Evolutionary conservation across 176 grass and related monocot genomes (phyloP), one percentile per base, ranked within the genome.

Genomic region (Musa schizocarpa): DNA sequence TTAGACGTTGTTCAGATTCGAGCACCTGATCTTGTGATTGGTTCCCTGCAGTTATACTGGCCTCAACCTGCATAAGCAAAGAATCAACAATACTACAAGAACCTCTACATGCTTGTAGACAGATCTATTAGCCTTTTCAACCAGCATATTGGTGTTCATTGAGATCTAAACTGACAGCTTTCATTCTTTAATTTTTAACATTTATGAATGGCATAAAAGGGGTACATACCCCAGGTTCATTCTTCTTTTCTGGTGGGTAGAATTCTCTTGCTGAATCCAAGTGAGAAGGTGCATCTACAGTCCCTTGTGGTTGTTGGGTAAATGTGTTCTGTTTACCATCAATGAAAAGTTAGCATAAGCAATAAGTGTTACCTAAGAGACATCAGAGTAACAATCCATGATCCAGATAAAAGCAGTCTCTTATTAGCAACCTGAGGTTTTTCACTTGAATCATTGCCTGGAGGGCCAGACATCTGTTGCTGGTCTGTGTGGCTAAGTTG

Each of bases 191-290:
- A 20, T 61, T 48, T 50, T 3, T 48, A 19, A 51, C 1, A 50
- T 49, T 11, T 11, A n/a, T 51, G 51, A 50, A n/a, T 52, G 48
- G 25, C 29, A 19, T 17, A 27, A 2, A 65, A 65, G 64, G 10
- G 8, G 11, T 8, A 68, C 65, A 83, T 82, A 99, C 95, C 91
- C 89, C 88, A 14, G 61, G 52, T 79, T 86, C 86, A 59, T 17
- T 65, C 54, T 78, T 91, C 63, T 88, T 76, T 72, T 89, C 90
- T 79, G 79, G 66, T 69, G 73, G 77, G 62, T 92, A 83, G 83
- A 80, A 76, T 26, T 79, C 78, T 51, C 50, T 51, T 11, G 74
- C 53, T 81, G 70, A 80, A 84, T 11, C 83, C 49, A 80, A 76
- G 57, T 74, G 77, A 64, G 74, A 34, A 75, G 78, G 85, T 9